Percentiles rank a stretch among this genome's conserved stretches.
phyloP scores from a whole-genome alignment of 306 rosid species.

The Mimosa bimucronata region DNA sequence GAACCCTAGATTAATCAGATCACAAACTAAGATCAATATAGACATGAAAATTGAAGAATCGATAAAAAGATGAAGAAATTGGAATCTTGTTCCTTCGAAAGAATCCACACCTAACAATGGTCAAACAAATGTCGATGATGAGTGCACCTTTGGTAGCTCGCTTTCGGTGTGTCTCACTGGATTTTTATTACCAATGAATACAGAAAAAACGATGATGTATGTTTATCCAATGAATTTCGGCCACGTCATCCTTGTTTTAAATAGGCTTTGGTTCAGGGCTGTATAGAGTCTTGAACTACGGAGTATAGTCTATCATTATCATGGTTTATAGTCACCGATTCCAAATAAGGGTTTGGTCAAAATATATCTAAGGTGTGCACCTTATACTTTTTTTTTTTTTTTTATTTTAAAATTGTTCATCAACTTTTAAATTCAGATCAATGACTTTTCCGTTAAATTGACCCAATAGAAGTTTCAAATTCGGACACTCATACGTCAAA shows the following conservation, averaged over 20 bases:
- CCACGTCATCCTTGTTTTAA: slow-evolving; percentile 41
- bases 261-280: background rate
- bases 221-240: slow-evolving; percentile 37
- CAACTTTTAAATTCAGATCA: no score
- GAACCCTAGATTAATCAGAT: slow-evolving; percentile 42
- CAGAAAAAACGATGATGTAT: slow-evolving; percentile 44
- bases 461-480: no score
- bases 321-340: no score
- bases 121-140: slow-evolving; percentile 8
- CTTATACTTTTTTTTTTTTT: no score
- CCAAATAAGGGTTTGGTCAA: no score
- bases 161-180: slow-evolving; percentile 10
- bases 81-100: background rate
- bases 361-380: no score
- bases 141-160: slow-evolving; percentile 1
- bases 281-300: background rate
- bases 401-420: no score
- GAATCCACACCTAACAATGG: slow-evolving; percentile 20
- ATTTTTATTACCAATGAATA: background rate
- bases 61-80: background rate
- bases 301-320: no score
- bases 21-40: background rate
- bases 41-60: background rate
- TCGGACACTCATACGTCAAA: no score
- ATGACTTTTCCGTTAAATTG: no score